Evolutionary conservation across 2,329 filamentous ascomycete species (phyloP).

Genomic region (Talaromyces marneffei): DNA sequence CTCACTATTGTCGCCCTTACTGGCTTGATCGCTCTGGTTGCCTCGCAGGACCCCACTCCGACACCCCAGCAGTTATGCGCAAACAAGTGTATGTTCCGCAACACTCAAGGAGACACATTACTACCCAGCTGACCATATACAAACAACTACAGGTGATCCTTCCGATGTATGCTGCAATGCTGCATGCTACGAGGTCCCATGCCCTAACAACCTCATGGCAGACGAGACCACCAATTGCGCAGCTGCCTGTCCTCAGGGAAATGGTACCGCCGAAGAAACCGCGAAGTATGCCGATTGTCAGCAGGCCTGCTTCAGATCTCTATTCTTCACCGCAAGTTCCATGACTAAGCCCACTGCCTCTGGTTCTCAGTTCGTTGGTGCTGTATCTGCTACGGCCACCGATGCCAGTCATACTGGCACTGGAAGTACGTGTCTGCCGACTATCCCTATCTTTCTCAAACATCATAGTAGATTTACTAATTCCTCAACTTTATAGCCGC

Average conservation of each 20-base stretch:
- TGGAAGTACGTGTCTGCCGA: conserved; percentile 4
- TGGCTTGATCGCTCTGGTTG: conserved; percentile 41
- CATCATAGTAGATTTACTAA: neutral
- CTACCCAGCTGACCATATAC: neutral
- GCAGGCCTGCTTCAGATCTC: conserved; percentile 44
- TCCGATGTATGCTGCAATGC: conserved; percentile 49
- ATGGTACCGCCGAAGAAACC: conserved; percentile 43
- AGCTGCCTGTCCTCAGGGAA: conserved; percentile 49
- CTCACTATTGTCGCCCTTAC: conserved; percentile 40
- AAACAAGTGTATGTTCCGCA: conserved; percentile 29
- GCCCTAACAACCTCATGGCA: conserved; percentile 46
- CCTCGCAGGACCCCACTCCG: conserved; percentile 35
- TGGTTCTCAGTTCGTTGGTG: conserved; percentile 7
- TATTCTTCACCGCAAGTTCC: conserved; percentile 40
- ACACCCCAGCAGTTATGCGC: conserved; percentile 32
- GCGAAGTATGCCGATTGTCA: conserved; percentile 45
- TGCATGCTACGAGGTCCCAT: conserved; percentile 47
- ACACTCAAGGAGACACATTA: too few relatives aligned
- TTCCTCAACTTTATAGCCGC: conserved; percentile 9
- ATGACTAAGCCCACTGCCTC: conserved; percentile 15
- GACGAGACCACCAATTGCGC: conserved; percentile 50
- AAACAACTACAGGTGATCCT: conserved; percentile 29
- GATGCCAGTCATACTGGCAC: neutral
- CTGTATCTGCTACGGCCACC: conserved; percentile 2
- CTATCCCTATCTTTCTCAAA: neutral